These are phyloP conservation scores for Saccharomyces hybrid DNA, from an alignment of 1,139 yeast species.

Conservation along the genomic window DNA sequence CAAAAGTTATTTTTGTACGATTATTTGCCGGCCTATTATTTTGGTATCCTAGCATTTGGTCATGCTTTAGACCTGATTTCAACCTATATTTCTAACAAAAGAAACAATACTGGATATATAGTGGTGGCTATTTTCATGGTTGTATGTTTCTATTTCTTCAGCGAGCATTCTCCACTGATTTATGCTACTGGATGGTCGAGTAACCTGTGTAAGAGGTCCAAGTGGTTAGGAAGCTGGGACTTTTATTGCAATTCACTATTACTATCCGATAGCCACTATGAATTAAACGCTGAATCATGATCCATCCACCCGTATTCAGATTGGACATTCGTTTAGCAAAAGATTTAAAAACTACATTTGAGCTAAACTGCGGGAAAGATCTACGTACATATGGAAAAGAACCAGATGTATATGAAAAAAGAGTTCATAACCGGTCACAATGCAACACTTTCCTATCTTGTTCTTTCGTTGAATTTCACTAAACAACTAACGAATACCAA, in stretches of 20 bases:
- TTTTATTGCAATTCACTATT: conserved; percentile 58
- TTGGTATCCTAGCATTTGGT: conserved; percentile 77
- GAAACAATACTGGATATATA: conserved; percentile 38
- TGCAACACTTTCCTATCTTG: background rate
- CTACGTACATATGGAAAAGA: background rate
- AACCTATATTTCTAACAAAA: conserved; percentile 36
- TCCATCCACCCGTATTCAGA: background rate
- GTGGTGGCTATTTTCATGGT: conserved; percentile 43
- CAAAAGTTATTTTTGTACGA: conserved; percentile 92
- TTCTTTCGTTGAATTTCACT: background rate
- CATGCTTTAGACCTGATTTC: conserved; percentile 69
- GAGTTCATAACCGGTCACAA: background rate
- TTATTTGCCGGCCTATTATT: conserved; percentile 83
- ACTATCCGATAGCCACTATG: conserved; percentile 23
- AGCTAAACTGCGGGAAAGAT: background rate
- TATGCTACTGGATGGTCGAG: conserved; percentile 83
- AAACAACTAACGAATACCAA: background rate
- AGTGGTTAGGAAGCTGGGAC: conserved; percentile 68
- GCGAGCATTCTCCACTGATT: conserved; percentile 61
- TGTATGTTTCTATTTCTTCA: conserved; percentile 49
- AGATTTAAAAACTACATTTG: background rate
- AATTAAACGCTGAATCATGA: background rate
- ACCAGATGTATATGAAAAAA: background rate
- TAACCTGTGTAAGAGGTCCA: conserved; percentile 52
- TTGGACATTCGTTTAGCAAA: background rate